Base-by-base conservation (phyloP, 2,329 filamentous ascomycete genomes). In the Mycosphaerella arachidis region DNA sequence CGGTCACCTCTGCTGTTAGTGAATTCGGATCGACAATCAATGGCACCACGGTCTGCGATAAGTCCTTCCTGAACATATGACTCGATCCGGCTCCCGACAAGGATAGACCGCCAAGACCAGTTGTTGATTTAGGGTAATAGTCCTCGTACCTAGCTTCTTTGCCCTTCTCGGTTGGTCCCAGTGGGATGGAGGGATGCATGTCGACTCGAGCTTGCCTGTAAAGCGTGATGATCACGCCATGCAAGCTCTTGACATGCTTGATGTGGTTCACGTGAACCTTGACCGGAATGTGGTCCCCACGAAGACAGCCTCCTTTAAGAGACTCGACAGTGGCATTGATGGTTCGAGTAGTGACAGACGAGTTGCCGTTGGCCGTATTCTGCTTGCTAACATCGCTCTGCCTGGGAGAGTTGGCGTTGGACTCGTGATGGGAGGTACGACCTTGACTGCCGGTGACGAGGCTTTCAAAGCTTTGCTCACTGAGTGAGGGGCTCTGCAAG, bases 51-150 rank as follows among this genome's bases (percentile, higher is more conserved):
- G 89, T 88, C 73, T 99, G 94, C 4, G 90, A 88, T 3, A 99
- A 79, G 73, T 99, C 94, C 73, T 97, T 97, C 56, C 94, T 88
- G 73, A 97, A 97, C n/a, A 94, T 84, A 73, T 92, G 94, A 72
- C 87, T 93, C 1, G 92, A 92, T 40, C 91, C 88, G 6, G 90
- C 89, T 1, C 91, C 94, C 1, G 90, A 91, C 45, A 97, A 81
- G 1, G 92, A 95, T 30, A 97, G 79, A 0, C 92, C 92, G 16
- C 90, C 90, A 7, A 97, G 82, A 0, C 92, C 92, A 0, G 92
- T 95, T 62, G 89, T 86, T 1, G 92, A 96, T 68, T 88, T 90
- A 4, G 92, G 92, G 71, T 92, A 95, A 69, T 89, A 90, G 61
- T 96, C 91, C 67, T 93, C 89, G 68, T 88, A 90, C 61, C 91